Evolutionary conservation across 768 basidiomycete genomes (phyloP).

Genomic region (Mycena sanguinolenta): DNA sequence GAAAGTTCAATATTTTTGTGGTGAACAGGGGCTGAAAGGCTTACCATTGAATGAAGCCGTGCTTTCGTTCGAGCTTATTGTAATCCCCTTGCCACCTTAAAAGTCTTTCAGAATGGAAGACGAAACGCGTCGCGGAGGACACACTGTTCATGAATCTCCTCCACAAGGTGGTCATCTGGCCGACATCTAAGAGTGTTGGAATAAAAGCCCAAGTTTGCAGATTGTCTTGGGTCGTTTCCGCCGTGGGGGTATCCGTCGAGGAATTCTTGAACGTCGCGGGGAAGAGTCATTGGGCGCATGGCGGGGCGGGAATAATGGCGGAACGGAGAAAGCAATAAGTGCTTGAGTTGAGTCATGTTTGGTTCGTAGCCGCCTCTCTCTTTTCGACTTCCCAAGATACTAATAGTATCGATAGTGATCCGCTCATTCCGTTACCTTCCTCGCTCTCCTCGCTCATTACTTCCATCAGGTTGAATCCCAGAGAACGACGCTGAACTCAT

Average conservation of each 20-base stretch:
- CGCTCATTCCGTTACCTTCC: too few species aligned
- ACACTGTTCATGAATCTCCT: slow-evolving; percentile 74
- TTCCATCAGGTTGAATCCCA: too few species aligned
- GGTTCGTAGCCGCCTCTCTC: too few species aligned
- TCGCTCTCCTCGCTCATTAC: too few species aligned
- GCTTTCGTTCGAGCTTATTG: slow-evolving; percentile 71
- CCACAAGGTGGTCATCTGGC: slow-evolving; percentile 73
- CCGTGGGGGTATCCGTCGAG: slow-evolving; percentile 65
- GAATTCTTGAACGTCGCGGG: slow-evolving; percentile 70
- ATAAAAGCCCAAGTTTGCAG: slow-evolving; percentile 74
- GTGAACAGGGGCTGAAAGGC: background rate
- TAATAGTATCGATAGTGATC: too few species aligned
- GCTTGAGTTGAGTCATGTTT: slow-evolving; percentile 17
- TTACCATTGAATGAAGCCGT: slow-evolving; percentile 82
- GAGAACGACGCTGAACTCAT: too few species aligned
- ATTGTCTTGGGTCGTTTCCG: slow-evolving; percentile 52
- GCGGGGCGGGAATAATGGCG: background rate
- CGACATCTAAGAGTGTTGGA: slow-evolving; percentile 65
- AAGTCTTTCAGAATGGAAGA: slow-evolving; percentile 8
- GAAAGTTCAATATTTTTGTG: slow-evolving; percentile 3
- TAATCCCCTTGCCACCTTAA: slow-evolving; percentile 77
- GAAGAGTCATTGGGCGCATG: slow-evolving; percentile 58
- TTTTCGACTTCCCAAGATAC: too few species aligned
- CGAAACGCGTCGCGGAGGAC: slow-evolving; percentile 30
- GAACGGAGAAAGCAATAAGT: slow-evolving; percentile 3